Evolutionary conservation across 441 rosid species (phyloP), one percentile per base, ranked within the genome.

Genomic region (Eruca vesicaria): DNA sequence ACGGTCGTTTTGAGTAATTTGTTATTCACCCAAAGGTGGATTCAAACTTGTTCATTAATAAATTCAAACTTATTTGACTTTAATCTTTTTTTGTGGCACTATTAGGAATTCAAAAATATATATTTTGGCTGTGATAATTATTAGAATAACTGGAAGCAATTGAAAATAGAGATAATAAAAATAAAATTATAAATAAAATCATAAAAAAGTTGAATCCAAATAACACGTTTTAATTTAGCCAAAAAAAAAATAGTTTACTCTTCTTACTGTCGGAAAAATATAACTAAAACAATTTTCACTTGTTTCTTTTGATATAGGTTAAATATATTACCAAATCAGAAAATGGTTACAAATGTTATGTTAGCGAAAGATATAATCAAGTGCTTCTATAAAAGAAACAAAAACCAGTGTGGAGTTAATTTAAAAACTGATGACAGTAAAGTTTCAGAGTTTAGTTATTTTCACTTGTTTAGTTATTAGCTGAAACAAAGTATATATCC

Each of bases 1-100:
- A 78, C 81, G 81, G 81, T 78, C 77, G 66, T 38, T 59, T 78
- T 11, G 21, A 53, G 41, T 64, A 12, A 43, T 20, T 56, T 0
- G 69, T 23, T 38, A n/a, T 62, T 68, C 57, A 75, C 19, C 18
- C 19, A 1, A 32, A 31, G n/a, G 38, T 50, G 53, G 72, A 15
- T 48, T 63, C 68, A 63, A 62, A 45, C 8, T 3, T 38, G 53
- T 63, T 63, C 68, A 38, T 14, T n/a, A n/a, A n/a, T 36, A 21
- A 14, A 38, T 63, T 35, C 67, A 63, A 63, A 36, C 31, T 20
- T 63, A 19, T 15, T 63, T 63, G 50, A 35, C 66, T 33, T 62
- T 35, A 9, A 4, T 0, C 4, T 29, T 57, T 59, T 29, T 15
- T 32, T 7, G 20, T n/a, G 0, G n/a, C n/a, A 56, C 5, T 57